Percentiles rank a stretch among this genome's conserved stretches.
phyloP scores from a whole-genome alignment of 768 basidiomycete species.

The Trametes cinnabarina region DNA sequence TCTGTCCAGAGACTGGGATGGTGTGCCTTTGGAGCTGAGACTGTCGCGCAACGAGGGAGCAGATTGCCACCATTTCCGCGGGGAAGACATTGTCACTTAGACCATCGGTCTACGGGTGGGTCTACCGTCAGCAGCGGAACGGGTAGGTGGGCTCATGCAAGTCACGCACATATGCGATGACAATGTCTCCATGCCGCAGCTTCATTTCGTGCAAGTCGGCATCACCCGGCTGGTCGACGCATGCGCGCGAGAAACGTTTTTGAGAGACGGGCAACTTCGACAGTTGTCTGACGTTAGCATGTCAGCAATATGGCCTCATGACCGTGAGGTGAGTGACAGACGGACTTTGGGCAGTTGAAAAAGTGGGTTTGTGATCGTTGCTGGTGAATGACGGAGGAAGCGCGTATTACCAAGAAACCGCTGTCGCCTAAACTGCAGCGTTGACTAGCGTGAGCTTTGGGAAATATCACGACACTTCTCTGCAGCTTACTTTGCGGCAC shows the following conservation, averaged over 20 bases:
- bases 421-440: conserved; percentile 69
- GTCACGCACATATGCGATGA: conserved; percentile 46
- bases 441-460: background rate
- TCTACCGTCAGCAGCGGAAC: background rate
- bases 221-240: conserved; percentile 39
- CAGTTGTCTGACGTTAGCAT: conserved; percentile 31
- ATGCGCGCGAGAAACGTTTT: conserved; percentile 23
- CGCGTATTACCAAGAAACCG: conserved; percentile 69
- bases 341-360: conserved; percentile 48
- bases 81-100: conserved; percentile 61
- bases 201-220: conserved; percentile 46
- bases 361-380: conserved; percentile 43
- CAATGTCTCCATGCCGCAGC: conserved; percentile 51
- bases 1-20: background rate
- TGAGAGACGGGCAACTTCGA: conserved; percentile 33
- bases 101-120: conserved; percentile 47
- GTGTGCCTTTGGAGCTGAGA: conserved; percentile 15
- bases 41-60: conserved; percentile 57
- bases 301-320: background rate
- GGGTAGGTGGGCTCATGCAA: background rate
- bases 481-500: conserved; percentile 68
- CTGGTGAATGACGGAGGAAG: conserved; percentile 57
- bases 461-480: background rate
- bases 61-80: conserved; percentile 67
- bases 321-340: conserved; percentile 19